Evolutionary conservation across 495 filamentous ascomycete genomes (phyloP).

Genomic region (Aspergillus hancockii): DNA sequence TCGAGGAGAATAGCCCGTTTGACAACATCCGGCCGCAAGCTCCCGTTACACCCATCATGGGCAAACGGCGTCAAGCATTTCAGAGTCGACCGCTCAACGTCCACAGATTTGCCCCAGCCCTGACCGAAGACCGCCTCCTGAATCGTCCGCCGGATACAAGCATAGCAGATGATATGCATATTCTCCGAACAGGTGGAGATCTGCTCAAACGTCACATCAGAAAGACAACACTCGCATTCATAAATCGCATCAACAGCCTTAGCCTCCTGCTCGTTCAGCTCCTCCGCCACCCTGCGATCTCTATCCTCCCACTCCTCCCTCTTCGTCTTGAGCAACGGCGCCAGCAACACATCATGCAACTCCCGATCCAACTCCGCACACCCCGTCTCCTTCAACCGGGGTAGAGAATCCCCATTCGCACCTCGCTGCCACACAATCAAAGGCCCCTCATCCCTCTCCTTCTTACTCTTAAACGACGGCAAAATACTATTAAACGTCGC

Average conservation of each 20-base stretch:
- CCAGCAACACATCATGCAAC: slow-evolving; percentile 65
- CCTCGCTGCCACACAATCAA: slow-evolving; percentile 64
- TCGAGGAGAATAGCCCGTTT: slow-evolving; percentile 67
- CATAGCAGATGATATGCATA: slow-evolving; percentile 83
- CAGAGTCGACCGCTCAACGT: slow-evolving; percentile 67
- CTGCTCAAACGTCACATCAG: slow-evolving; percentile 76
- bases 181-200: slow-evolving; percentile 70
- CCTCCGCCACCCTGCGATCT: slow-evolving; percentile 65
- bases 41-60: slow-evolving; percentile 67
- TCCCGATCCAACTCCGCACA: slow-evolving; percentile 80
- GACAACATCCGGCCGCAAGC: slow-evolving; percentile 66
- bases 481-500: slow-evolving; percentile 76
- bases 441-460: slow-evolving; percentile 60
- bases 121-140: slow-evolving; percentile 91
- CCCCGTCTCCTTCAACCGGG: slow-evolving; percentile 68
- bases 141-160: slow-evolving; percentile 75
- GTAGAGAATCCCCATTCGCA: slow-evolving; percentile 46
- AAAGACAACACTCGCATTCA: slow-evolving; percentile 91
- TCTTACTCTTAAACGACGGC: slow-evolving; percentile 64
- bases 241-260: slow-evolving; percentile 67
- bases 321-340: slow-evolving; percentile 57
- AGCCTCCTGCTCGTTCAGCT: slow-evolving; percentile 76
- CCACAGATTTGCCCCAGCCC: slow-evolving; percentile 80
- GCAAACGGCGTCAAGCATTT: slow-evolving; percentile 75
- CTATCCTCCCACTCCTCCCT: slow-evolving; percentile 57